A percentile compares a stretch with the other conserved stretches of the same genome.
phyloP scores from a whole-genome alignment of 2,329 filamentous ascomycete genomes.

The Penicillium sp. region DNA sequence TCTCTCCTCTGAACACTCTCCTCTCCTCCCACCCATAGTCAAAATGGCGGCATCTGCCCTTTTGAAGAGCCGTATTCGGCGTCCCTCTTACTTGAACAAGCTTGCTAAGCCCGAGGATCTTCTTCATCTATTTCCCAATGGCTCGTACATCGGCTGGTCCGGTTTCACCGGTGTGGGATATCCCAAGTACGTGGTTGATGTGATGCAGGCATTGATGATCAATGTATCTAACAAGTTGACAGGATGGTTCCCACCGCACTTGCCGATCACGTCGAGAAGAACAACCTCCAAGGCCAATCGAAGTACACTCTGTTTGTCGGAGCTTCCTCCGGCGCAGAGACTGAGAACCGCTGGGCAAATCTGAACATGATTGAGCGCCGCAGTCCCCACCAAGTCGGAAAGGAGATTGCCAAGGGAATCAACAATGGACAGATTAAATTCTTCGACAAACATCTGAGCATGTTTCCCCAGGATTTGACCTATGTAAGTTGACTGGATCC shows the following conservation, averaged over 20 bases:
- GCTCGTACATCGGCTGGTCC: conserved; percentile 85
- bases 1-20: conserved; percentile 12
- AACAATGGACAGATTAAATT: conserved; percentile 87
- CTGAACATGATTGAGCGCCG: conserved; percentile 88
- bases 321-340: conserved; percentile 85
- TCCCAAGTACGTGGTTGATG: conserved; percentile 65
- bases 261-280: conserved; percentile 86
- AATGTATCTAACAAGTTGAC: not conserved
- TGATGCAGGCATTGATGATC: not conserved
- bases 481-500: conserved; percentile 54
- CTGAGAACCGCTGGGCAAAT: conserved; percentile 86
- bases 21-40: conserved; percentile 10
- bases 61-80: conserved; percentile 71
- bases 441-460: conserved; percentile 90
- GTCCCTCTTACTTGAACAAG: conserved; percentile 77
- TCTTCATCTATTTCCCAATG: conserved; percentile 77
- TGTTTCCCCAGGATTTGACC: conserved; percentile 85
- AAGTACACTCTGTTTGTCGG: conserved; percentile 87
- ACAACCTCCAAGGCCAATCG: conserved; percentile 77
- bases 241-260: conserved; percentile 82
- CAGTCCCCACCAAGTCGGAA: conserved; percentile 84
- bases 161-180: conserved; percentile 90
- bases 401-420: conserved; percentile 85
- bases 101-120: conserved; percentile 76
- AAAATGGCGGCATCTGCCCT: conserved; percentile 65